phyloP scores from a whole-genome alignment of 1,284 basidiomycete species.

The Hymenochaete sp. region DNA sequence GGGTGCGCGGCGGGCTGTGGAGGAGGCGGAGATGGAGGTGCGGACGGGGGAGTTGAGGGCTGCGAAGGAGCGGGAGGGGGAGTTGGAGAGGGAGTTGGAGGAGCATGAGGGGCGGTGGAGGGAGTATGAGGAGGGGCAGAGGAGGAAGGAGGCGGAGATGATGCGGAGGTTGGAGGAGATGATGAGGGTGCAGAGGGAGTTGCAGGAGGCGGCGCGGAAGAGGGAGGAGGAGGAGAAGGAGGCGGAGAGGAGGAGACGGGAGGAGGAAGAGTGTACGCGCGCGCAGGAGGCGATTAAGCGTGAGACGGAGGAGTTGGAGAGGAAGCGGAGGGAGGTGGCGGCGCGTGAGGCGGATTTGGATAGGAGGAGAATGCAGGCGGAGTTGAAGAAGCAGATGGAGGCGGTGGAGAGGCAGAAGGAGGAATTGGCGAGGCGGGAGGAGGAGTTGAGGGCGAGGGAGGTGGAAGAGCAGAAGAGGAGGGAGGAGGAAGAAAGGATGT shows the following conservation, averaged over 20 bases:
- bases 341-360: slow-evolving; percentile 10
- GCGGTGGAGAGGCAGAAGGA: slow-evolving; percentile 6
- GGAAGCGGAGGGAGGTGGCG: slow-evolving; percentile 5
- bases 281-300: slow-evolving; percentile 10
- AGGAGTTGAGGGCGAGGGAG: slow-evolving; percentile 12
- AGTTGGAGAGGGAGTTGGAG: background rate
- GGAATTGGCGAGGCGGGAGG: slow-evolving; percentile 12
- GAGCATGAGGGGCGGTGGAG: background rate
- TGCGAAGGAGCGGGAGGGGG: slow-evolving; percentile 5
- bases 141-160: background rate
- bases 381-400: slow-evolving; percentile 9
- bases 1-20: too few relatives aligned
- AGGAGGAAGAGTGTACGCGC: slow-evolving; percentile 6
- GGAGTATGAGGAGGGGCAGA: background rate
- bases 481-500: slow-evolving; percentile 3
- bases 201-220: background rate
- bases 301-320: slow-evolving; percentile 9
- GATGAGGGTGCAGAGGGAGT: background rate
- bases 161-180: background rate
- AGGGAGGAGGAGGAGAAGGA: slow-evolving; percentile 3
- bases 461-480: slow-evolving; percentile 9
- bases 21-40: too few relatives aligned
- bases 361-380: slow-evolving; percentile 9
- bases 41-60: background rate
- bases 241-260: slow-evolving; percentile 6